Percentiles rank a stretch among this genome's conserved stretches.
These are phyloP conservation scores for Neltuma alba DNA, from an alignment of 306 rosid genomes.

Conservation along the genomic window DNA sequence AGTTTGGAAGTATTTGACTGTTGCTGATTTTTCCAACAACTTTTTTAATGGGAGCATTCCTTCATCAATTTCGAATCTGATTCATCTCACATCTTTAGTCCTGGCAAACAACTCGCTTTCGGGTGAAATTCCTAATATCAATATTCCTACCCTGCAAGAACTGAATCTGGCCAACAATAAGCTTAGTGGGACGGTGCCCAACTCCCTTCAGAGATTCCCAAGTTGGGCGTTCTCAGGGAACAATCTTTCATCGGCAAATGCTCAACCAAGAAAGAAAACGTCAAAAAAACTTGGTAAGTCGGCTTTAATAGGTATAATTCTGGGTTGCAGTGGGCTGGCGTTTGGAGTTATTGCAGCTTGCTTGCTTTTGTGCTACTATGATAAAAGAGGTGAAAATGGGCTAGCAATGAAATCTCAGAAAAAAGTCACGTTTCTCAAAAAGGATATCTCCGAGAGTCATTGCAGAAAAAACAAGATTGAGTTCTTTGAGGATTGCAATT, in stretches of 20 bases:
- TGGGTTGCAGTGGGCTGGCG: conserved; percentile 60
- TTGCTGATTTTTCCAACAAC: conserved; percentile 67
- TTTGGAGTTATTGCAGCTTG: conserved; percentile 46
- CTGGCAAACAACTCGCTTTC: conserved; percentile 76
- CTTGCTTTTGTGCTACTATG: conserved; percentile 51
- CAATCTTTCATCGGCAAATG: conserved; percentile 44
- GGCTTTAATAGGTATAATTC: conserved; percentile 63
- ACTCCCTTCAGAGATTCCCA: conserved; percentile 67
- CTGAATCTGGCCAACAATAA: conserved; percentile 68
- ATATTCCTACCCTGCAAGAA: conserved; percentile 55
- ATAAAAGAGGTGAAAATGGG: conserved; percentile 30
- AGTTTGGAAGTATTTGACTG: conserved; percentile 65
- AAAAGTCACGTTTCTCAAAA: conserved; percentile 47
- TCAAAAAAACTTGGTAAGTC: conserved; percentile 48
- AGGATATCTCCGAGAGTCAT: conserved; percentile 46
- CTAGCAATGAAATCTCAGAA: conserved; percentile 43
- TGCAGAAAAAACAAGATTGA: conserved; percentile 54
- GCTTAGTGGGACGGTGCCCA: conserved; percentile 71
- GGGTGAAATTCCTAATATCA: conserved; percentile 73
- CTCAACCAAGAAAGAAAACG: conserved; percentile 48
- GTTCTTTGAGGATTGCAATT: conserved; percentile 68
- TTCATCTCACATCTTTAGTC: conserved; percentile 58
- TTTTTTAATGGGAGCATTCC: conserved; percentile 77
- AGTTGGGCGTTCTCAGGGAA: conserved; percentile 66
- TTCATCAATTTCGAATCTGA: conserved; percentile 64